Conservation (phyloP, 1,284 basidiomycete species). For the Rhizopogon parksii region DNA sequence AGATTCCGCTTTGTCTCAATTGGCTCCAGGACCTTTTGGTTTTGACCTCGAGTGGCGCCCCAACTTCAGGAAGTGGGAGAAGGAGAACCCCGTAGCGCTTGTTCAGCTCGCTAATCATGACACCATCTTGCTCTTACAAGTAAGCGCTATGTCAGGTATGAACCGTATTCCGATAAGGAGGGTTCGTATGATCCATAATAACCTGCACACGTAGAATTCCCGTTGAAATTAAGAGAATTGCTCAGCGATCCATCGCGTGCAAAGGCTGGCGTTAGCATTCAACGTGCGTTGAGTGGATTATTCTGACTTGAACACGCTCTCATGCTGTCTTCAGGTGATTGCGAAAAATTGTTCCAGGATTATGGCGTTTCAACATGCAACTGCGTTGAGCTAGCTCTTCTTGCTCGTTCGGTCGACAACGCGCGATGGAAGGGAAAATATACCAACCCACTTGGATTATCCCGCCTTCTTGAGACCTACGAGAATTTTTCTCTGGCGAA, state of each 20-base stretch:
- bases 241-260: conserved; percentile 43
- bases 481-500: conserved; percentile 46
- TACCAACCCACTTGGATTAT: conserved; percentile 46
- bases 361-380: conserved; percentile 42
- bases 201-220: conserved; percentile 41
- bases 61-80: conserved; percentile 39
- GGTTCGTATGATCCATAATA: conserved; percentile 2
- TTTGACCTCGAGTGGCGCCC: conserved; percentile 76
- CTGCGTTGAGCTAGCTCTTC: conserved; percentile 60
- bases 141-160: conserved; percentile 54
- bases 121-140: conserved; percentile 54
- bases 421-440: conserved; percentile 62
- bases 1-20: conserved; percentile 15
- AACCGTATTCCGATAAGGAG: background rate
- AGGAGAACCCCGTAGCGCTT: conserved; percentile 60
- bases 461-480: conserved; percentile 55
- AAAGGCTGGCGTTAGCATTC: conserved; percentile 69
- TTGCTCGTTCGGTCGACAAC: conserved; percentile 65
- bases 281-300: conserved; percentile 36
- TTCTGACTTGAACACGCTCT: background rate
- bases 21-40: conserved; percentile 41
- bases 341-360: conserved; percentile 55
- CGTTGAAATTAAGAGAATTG: conserved; percentile 40
- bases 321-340: conserved; percentile 43
- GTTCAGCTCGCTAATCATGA: conserved; percentile 57